Base-by-base conservation (phyloP, 2,329 filamentous ascomycete species). In the Sclerotinia subarctica region DNA sequence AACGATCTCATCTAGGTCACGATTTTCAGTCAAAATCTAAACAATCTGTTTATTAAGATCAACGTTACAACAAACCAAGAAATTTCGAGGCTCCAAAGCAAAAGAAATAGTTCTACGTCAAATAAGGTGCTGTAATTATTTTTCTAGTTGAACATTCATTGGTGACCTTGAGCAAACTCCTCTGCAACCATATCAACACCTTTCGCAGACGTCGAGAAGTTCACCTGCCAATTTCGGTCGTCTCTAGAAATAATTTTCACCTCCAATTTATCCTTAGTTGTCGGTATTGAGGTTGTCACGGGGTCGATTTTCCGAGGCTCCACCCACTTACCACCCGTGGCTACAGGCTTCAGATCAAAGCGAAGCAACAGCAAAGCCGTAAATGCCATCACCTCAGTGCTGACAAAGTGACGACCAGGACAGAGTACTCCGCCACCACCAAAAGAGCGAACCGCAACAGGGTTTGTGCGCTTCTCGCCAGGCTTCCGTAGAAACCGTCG, bases 351-450 rank as follows among this genome's bases (percentile, higher is more conserved):
- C 35, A 57, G 24, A 56, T 29, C 60, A 64, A 64, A 53, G 13
- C 15, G 47, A 42, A 64, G 47, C 47, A 52, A 26, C 32, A 21
- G n/a, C 2, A 44, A 52, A 11, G 59, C 32, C 32, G 32, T 19
- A 64, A 42, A 29, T 5, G 47, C 29, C 60, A 64, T 42, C 7
- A 42, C 21, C 21, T 63, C 59, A 21, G 59, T 52, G 13, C 44
- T 63, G 24, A 63, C 76, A 63, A 79, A 78, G 69, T 79, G 73
- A 10, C 77, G 74, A 0, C 77, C 78, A 3, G 78, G 78, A 66
- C 77, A 79, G 8, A 79, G 68, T 38, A 76, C 77, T 69, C 76
- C 76, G 6, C 78, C 77, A 5, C 77, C 77, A n/a, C 78, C 77
- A 62, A 79, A 79, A 5, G 77, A 75, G 35, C 76, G 72, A 69